Percentiles rank a stretch among this genome's conserved stretches.
phyloP scores from a whole-genome alignment of 495 filamentous ascomycete species.

The Xylaria bambusicola region DNA sequence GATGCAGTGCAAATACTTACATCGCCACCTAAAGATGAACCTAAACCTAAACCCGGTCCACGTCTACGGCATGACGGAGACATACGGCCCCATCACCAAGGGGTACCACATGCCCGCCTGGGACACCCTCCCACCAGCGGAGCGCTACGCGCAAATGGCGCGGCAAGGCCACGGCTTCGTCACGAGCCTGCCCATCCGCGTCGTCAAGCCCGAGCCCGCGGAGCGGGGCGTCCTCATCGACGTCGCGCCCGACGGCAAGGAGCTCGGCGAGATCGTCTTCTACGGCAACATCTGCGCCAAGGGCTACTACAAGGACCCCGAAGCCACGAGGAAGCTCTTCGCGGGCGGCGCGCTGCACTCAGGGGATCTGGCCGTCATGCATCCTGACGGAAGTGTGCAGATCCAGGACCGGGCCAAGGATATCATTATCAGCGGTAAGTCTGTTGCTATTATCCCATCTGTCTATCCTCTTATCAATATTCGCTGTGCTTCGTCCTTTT shows the following conservation, averaged over 20 bases:
- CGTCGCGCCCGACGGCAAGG: slow-evolving; percentile 76
- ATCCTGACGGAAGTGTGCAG: slow-evolving; percentile 84
- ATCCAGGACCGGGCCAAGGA: slow-evolving; percentile 95
- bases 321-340: slow-evolving; percentile 86
- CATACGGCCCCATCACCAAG: slow-evolving; percentile 94
- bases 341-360: slow-evolving; percentile 84
- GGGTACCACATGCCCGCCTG: slow-evolving; percentile 84
- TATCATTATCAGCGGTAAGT: slow-evolving; percentile 93
- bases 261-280: slow-evolving; percentile 94
- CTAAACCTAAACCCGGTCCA: slow-evolving; percentile 91
- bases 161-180: slow-evolving; percentile 89
- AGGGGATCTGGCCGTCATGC: slow-evolving; percentile 91
- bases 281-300: slow-evolving; percentile 87
- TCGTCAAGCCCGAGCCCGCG: slow-evolving; percentile 75
- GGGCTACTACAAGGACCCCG: slow-evolving; percentile 88
- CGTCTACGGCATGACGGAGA: slow-evolving; percentile 93
- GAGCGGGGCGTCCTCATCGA: slow-evolving; percentile 67
- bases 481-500: background rate
- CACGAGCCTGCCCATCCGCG: slow-evolving; percentile 75
- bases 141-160: slow-evolving; percentile 85
- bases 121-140: slow-evolving; percentile 67
- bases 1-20: background rate
- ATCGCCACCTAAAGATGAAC: slow-evolving; percentile 32
- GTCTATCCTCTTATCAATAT: background rate
- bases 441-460: background rate